Conservation (phyloP, 352 stramenopile species). For the Phytophthora ohioensis region DNA sequence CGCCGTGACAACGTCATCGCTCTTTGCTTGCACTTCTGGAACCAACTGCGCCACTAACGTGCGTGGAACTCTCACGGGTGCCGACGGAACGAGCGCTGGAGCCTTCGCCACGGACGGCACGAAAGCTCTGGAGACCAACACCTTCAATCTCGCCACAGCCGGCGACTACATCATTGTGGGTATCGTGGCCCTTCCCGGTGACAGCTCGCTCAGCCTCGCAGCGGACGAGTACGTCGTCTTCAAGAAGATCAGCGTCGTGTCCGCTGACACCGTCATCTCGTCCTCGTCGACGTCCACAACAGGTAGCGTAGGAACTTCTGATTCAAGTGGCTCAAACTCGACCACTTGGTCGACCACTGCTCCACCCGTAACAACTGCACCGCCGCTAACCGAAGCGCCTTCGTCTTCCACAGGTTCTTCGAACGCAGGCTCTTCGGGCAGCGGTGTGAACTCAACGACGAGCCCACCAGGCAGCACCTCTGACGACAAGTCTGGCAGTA, state of each 20-base stretch:
- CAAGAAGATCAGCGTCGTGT: constrained; percentile 72
- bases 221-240: constrained; percentile 75
- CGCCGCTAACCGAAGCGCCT: constrained; percentile 32
- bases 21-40: constrained; percentile 68
- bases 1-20: constrained; percentile 46
- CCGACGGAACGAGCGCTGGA: constrained; percentile 44
- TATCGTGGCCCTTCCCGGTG: constrained; percentile 65
- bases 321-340: constrained; percentile 15
- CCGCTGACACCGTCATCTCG: constrained; percentile 49
- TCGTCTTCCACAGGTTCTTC: constrained; percentile 39
- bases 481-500: constrained; percentile 11
- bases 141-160: constrained; percentile 57
- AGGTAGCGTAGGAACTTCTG: constrained; percentile 36
- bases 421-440: constrained; percentile 7
- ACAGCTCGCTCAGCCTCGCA: constrained; percentile 55
- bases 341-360: constrained; percentile 20
- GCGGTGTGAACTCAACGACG: constrained; percentile 13
- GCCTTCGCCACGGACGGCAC: constrained; percentile 51
- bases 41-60: constrained; percentile 74
- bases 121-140: constrained; percentile 57
- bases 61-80: constrained; percentile 45
- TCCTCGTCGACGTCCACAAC: constrained; percentile 30
- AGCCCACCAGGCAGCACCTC: constrained; percentile 13
- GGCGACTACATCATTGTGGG: constrained; percentile 77
- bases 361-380: constrained; percentile 35